phyloP scores from a whole-genome alignment of 2,329 filamentous ascomycete genomes.

The Chrysosporium keratinophilum region DNA sequence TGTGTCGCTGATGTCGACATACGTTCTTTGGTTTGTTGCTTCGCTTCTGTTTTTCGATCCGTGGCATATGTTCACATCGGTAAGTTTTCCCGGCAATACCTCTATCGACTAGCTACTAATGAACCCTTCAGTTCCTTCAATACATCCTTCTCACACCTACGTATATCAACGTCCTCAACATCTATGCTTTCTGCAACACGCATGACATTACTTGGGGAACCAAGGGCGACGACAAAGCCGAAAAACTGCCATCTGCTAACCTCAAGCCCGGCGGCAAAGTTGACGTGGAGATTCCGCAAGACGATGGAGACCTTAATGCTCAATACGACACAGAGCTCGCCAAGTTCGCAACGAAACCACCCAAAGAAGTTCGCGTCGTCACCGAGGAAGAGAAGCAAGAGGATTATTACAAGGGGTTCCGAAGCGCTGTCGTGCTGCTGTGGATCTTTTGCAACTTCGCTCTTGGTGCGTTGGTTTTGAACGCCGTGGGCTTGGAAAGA shows the following conservation, averaged over 20 bases:
- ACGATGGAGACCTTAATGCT: conserved; percentile 88
- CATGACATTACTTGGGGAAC: conserved; percentile 98
- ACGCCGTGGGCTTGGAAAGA: conserved; percentile 68
- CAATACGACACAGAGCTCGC: conserved; percentile 81
- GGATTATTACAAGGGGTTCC: conserved; percentile 96
- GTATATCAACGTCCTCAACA: conserved; percentile 97
- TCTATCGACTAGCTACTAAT: conserved; percentile 8
- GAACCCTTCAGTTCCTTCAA: conserved; percentile 59
- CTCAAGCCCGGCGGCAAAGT: conserved; percentile 93
- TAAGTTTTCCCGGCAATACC: conserved; percentile 23
- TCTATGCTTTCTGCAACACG: conserved; percentile 97
- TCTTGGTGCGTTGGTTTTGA: conserved; percentile 74
- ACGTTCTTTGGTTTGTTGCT: conserved; percentile 81
- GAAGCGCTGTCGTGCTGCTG: conserved; percentile 77
- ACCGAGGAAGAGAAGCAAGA: conserved; percentile 70
- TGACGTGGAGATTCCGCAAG: conserved; percentile 72
- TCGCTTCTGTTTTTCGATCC: conserved; percentile 94
- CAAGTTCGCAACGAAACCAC: conserved; percentile 63
- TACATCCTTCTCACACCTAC: conserved; percentile 91
- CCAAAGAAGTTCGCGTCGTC: conserved; percentile 48
- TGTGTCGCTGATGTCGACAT: conserved; percentile 83
- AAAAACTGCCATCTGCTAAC: conserved; percentile 77
- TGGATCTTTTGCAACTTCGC: conserved; percentile 98
- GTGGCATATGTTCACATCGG: conserved; percentile 94
- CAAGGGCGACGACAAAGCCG: conserved; percentile 92